Base-by-base conservation (phyloP, 1,284 basidiomycete species). In the Testicularia cyperi region DNA sequence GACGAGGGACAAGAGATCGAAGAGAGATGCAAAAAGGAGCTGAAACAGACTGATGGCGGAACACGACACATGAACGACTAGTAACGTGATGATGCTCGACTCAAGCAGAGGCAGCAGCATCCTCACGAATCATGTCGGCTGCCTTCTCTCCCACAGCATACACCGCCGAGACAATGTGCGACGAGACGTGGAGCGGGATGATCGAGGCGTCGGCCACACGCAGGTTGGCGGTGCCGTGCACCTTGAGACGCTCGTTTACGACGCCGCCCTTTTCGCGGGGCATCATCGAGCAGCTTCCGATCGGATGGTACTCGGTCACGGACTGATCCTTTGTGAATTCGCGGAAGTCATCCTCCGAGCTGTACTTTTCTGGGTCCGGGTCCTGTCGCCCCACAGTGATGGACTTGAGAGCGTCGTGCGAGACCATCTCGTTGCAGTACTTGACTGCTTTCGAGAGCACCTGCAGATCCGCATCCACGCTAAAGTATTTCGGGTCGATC, bases 151-250 rank as follows among this genome's bases (percentile, higher is more conserved):
- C 62, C 5, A 65, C 32, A 13, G 62, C 62, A 36, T 65, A 65
- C 13, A 65, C 57, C 15, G 55, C 55, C 12, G 53, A 43, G 7
- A 56, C 47, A 26, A 65, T 65, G 38, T 65, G 62, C 27, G 46
- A 55, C 13, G 39, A 44, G 3, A 65, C 57, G 23, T 65, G 62
- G 24, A 65, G 44, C 13, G 62, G 62, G n/a, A 65, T 52, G 33
- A 63, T 40, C 5, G 30, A 36, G 5, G 78, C 72, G 53, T 80
- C 79, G 26, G 77, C 71, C 12, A 80, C 75, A 20, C 78, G 70
- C 57, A 89, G 79, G 78, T 87, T 86, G 70, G 80, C 66, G 5
- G 82, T 80, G 15, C 85, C 85, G 69, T 86, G 84, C 14, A 87
- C 85, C 65, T 80, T 79, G 31, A 87, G 77, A 38, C 83, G 78